Conservation (phyloP, 1,284 basidiomycete genomes). For the Cystobasidium pallidum region DNA sequence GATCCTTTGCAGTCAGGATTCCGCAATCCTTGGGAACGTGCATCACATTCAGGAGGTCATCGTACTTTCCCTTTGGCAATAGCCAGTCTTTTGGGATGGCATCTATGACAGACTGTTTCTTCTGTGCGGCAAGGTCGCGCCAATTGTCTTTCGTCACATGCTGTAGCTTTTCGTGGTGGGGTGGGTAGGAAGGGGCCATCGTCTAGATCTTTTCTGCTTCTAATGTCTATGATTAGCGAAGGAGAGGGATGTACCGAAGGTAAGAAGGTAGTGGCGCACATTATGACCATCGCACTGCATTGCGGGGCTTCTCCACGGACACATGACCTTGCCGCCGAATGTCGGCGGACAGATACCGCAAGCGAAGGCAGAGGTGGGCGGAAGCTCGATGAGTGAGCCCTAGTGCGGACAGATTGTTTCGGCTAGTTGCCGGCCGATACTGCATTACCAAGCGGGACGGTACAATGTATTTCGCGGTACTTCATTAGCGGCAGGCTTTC, state of each 20-base stretch:
- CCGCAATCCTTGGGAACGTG: constrained; percentile 65
- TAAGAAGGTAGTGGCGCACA: too few relatives aligned
- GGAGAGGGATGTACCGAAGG: too few relatives aligned
- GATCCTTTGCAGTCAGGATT: constrained; percentile 65
- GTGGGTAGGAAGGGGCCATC: constrained; percentile 16
- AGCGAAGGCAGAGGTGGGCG: neutral
- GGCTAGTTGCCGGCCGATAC: neutral
- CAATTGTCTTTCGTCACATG: constrained; percentile 57
- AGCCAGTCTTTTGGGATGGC: constrained; percentile 67
- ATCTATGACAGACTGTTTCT: constrained; percentile 62
- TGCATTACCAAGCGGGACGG: neutral
- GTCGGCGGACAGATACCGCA: neutral
- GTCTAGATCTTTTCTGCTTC: neutral
- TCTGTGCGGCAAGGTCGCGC: constrained; percentile 63
- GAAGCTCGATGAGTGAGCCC: constrained; percentile 4
- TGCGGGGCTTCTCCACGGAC: neutral
- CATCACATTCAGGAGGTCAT: constrained; percentile 60
- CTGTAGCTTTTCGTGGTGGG: constrained; percentile 24
- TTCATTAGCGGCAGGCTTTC: too few relatives aligned
- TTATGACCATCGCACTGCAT: too few relatives aligned
- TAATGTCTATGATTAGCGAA: too few relatives aligned
- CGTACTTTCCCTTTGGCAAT: constrained; percentile 25
- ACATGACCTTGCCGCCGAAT: neutral
- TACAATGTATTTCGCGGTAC: neutral
- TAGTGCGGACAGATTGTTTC: neutral